These are phyloP conservation scores for Penstemon newberryi DNA, from an alignment of 257 asterid genomes.

Conservation along the genomic window DNA sequence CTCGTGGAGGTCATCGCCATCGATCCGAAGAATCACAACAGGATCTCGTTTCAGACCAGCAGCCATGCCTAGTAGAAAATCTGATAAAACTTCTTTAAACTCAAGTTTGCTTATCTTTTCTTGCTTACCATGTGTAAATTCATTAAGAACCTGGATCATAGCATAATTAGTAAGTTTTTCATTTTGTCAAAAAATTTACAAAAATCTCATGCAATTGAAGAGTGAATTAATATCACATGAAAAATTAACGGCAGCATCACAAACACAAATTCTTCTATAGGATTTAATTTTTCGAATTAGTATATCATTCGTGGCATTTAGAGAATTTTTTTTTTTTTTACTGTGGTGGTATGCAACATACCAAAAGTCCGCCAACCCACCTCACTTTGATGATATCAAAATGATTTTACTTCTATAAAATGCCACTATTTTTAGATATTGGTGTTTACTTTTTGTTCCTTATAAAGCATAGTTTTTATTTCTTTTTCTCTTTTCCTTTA, in stretches of 20 bases:
- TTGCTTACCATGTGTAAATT: constrained; percentile 78
- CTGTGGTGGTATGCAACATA: background rate
- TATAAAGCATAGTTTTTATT: constrained; percentile 2
- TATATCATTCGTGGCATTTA: too few species aligned
- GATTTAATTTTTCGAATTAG: too few species aligned
- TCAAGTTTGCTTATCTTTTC: constrained; percentile 65
- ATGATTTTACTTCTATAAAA: background rate
- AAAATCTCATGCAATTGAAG: background rate
- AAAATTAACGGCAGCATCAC: background rate
- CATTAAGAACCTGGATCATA: constrained; percentile 72
- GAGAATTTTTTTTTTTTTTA: too few species aligned
- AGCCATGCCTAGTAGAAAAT: constrained; percentile 90
- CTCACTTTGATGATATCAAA: background rate
- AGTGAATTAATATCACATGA: background rate
- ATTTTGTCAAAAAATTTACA: background rate
- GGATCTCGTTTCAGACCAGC: constrained; percentile 92
- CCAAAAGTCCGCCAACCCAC: background rate
- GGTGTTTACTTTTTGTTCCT: constrained; percentile 11
- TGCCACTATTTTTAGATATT: background rate
- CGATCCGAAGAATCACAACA: constrained; percentile 87
- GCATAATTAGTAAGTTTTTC: background rate
- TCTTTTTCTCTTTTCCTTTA: background rate
- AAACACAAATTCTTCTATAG: background rate
- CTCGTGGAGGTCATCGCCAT: constrained; percentile 83
- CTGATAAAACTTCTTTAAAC: constrained; percentile 80